Percentiles rank a stretch among this genome's conserved stretches.
Evolutionary conservation across 2,329 filamentous ascomycete species (phyloP).

Genomic region (Trichoderma semiorbis): DNA sequence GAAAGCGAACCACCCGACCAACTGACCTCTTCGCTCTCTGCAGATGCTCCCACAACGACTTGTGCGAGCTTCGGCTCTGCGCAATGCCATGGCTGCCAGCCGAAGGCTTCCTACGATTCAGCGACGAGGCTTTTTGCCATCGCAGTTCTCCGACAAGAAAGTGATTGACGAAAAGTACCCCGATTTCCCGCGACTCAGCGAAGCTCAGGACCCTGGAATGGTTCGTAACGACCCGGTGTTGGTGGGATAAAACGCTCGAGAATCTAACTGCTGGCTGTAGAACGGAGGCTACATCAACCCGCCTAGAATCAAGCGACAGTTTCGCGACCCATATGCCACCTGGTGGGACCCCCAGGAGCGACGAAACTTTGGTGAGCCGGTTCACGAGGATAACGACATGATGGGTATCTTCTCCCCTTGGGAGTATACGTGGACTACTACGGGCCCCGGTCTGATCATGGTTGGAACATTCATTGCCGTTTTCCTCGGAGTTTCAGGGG

Average conservation of each 20-base stretch:
- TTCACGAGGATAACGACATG: constrained; percentile 94
- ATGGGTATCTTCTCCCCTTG: constrained; percentile 86
- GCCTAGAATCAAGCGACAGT: constrained; percentile 76
- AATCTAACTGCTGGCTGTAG: constrained; percentile 43
- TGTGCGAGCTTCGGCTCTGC: constrained; percentile 46
- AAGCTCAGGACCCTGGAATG: constrained; percentile 64
- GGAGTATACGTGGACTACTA: constrained; percentile 78
- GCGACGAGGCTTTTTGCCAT: constrained; percentile 55
- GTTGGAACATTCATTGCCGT: constrained; percentile 63
- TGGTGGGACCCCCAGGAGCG: constrained; percentile 99
- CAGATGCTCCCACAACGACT: constrained; percentile 63
- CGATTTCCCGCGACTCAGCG: constrained; percentile 45
- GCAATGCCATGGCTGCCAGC: constrained; percentile 43
- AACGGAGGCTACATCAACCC: constrained; percentile 85
- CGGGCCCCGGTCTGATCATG: constrained; percentile 67
- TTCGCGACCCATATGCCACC: constrained; percentile 85
- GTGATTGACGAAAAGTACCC: constrained; percentile 52
- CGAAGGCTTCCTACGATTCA: constrained; percentile 53
- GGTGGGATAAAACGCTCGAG: background rate
- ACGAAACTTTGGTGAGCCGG: constrained; percentile 92
- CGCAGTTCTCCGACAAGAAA: constrained; percentile 44
- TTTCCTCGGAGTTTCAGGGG: constrained; percentile 62
- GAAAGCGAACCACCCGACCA: background rate
- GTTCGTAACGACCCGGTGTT: constrained; percentile 40
- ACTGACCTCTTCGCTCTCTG: background rate